These are phyloP conservation scores for Lachancea cidri DNA, from an alignment of 805 yeast genomes.

Conservation along the genomic window DNA sequence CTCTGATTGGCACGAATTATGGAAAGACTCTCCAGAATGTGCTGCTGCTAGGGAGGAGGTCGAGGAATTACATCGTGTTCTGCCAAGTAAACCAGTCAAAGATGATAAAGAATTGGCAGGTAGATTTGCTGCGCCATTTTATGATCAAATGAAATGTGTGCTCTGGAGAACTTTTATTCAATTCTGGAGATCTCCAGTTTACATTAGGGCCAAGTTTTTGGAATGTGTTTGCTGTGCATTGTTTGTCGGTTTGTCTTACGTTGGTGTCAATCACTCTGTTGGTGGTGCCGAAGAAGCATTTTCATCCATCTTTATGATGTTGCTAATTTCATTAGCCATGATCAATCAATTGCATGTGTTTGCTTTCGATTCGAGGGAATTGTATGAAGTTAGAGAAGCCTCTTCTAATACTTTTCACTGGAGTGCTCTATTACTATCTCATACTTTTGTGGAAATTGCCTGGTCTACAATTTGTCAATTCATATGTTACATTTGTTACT, in stretches of 20 bases:
- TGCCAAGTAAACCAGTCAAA: constrained; percentile 29
- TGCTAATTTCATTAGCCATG: constrained; percentile 47
- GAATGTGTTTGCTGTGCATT: constrained; percentile 50
- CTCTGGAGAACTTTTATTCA: constrained; percentile 51
- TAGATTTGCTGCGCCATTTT: constrained; percentile 42
- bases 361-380: constrained; percentile 52
- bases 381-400: constrained; percentile 69
- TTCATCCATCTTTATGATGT: constrained; percentile 54
- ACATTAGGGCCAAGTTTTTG: constrained; percentile 50
- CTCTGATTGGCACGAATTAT: constrained; percentile 59
- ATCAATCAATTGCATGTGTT: constrained; percentile 60
- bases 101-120: constrained; percentile 36
- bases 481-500: constrained; percentile 40
- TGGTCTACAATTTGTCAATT: constrained; percentile 44
- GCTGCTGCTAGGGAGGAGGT: constrained; percentile 48
- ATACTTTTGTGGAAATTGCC: constrained; percentile 41
- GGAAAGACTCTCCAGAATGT: constrained; percentile 51
- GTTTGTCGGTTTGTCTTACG: constrained; percentile 66
- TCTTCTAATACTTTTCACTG: constrained; percentile 69
- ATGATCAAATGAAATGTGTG: constrained; percentile 41
- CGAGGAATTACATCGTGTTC: constrained; percentile 46
- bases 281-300: constrained; percentile 66
- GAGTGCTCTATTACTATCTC: constrained; percentile 49
- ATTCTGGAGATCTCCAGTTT: constrained; percentile 60
- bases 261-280: constrained; percentile 49